Evolutionary conservation across 148 eudicot genomes (phyloP), one percentile per base, ranked within the genome.

Genomic region (Vaccinium macrocarpon): DNA sequence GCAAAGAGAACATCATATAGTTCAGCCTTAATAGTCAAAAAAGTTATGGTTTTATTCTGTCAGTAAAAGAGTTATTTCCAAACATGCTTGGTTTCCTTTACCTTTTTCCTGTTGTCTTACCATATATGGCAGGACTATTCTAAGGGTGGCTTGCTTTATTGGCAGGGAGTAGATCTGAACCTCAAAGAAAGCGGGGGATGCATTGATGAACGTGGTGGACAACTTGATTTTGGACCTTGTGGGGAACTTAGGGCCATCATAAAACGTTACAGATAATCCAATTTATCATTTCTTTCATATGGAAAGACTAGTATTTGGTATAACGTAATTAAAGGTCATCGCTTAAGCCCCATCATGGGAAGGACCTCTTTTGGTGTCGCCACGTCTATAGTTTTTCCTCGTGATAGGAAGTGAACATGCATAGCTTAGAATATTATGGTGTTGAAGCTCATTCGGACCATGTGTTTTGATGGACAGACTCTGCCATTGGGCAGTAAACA

Each of bases 161-260:
- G 72, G 13, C 57, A 85, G 87, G 84, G 27, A 73, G 80, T 68
- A 71, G 51, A 85, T 85, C 84, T 81, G 83, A 57, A 75, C 81
- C 87, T 61, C 84, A 23, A 72, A 85, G 76, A 75, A 74, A 75
- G 79, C n/a, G 64, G 13, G 81, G 52, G 52, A 6, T 32, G 6
- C 79, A 21, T 57, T 7, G 4, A 35, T 75, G 80, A 71, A 56
- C 15, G 72, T 12, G 13, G 46, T 68, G 53, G 72, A 80, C 48
- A 79, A 62, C 42, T 59, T 80, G 11, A 42, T 19, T 38, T 38
- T 38, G 14, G 18, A 57, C 50, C 50, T 38, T 80, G 27, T 57
- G 82, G 35, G 8, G 29, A 57, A 56, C 50, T 57, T 23, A 57
- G 81, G 29, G 46, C 14, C 9, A 16, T 76, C n/a, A 49, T 10